Base-by-base conservation (phyloP, 1,139 yeast genomes). In the Arxiozyma slooffiae region DNA sequence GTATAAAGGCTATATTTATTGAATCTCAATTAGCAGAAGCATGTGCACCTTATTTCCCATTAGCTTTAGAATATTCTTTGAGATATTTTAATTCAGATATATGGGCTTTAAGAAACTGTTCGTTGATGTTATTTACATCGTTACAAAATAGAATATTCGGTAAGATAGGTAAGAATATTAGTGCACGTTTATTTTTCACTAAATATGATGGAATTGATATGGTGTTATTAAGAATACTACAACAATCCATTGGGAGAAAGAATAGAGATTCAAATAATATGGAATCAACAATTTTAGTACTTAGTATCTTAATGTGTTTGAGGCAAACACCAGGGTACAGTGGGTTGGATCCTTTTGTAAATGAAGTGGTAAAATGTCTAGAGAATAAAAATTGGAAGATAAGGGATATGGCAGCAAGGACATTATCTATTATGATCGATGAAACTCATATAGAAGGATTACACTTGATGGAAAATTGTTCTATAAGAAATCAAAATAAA, bases 81-180 rank as follows among this genome's bases (percentile, higher is more conserved):
- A 59, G 69, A 1, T 76, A 81, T 39, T 87, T 90, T 66, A 74
- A 78, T 1, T 79, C 86, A 4, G 70, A 74, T 0, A 73, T 80
- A 36, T 90, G 97, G 97, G 81, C 96, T 0, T 76, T 92, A 36
- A 74, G 96, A 60, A 92, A 92, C 65, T 87, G 97, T 66, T 88
- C 96, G 0, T 85, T 90, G 30, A 92, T 92, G 97, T 73, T 92
- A 41, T 92, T 89, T 64, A 83, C 95, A 1, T 81, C 96, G 0
- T 67, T 90, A 44, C 92, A 86, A 61, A 82, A 82, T 53, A 76
- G 94, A 54, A 62, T 92, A 4, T 89, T 90, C 67, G 95, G 95
- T 3, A 78, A 80, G 48, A 55, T 63, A 8, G 71, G 70, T 3
- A 72, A 73, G 43, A 70, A 68, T 26, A 67, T 79, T 50, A 76